Evolutionary conservation across 2,329 filamentous ascomycete species (phyloP).

Genomic region (Dryadomyces quercivorus): DNA sequence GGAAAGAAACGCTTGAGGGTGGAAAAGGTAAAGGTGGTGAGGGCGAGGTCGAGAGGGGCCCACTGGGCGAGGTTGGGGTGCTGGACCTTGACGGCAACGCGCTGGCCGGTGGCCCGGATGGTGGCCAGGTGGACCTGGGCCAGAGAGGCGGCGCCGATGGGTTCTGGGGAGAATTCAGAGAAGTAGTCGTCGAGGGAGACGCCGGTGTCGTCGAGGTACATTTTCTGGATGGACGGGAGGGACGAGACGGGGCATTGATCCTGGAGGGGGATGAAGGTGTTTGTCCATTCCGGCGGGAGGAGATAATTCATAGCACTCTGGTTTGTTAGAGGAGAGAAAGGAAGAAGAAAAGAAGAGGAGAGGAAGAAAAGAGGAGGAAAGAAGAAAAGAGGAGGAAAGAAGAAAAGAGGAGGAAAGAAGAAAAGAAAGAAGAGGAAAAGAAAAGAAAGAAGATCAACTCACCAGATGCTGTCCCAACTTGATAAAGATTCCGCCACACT

Average conservation of each 20-base stretch:
- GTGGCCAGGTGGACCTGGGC: slow-evolving; percentile 89
- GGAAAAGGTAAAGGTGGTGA: slow-evolving; percentile 82
- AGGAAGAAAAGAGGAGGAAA: neutral
- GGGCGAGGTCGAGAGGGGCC: slow-evolving; percentile 73
- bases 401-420: neutral
- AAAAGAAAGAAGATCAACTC: slow-evolving; percentile 14
- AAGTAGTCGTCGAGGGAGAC: slow-evolving; percentile 71
- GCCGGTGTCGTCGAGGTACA: slow-evolving; percentile 80
- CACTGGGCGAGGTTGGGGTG: slow-evolving; percentile 84
- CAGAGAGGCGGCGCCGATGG: slow-evolving; percentile 85
- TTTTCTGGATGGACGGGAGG: slow-evolving; percentile 69
- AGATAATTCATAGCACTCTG: slow-evolving; percentile 92
- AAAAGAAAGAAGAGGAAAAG: neutral
- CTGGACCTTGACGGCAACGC: slow-evolving; percentile 93
- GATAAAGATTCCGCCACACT: slow-evolving; percentile 96
- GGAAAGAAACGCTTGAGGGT: slow-evolving; percentile 90
- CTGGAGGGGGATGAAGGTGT: slow-evolving; percentile 89
- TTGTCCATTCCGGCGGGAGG: slow-evolving; percentile 82
- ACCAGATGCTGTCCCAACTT: slow-evolving; percentile 91
- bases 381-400: slow-evolving; percentile 8
- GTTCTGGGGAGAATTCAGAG: slow-evolving; percentile 64
- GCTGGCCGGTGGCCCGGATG: slow-evolving; percentile 67
- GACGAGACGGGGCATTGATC: slow-evolving; percentile 92
- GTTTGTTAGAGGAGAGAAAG: slow-evolving; percentile 10
- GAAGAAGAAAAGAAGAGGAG: neutral